Conservation (phyloP, 2,329 filamentous ascomycete genomes). For the Colletotrichum destructivum region DNA sequence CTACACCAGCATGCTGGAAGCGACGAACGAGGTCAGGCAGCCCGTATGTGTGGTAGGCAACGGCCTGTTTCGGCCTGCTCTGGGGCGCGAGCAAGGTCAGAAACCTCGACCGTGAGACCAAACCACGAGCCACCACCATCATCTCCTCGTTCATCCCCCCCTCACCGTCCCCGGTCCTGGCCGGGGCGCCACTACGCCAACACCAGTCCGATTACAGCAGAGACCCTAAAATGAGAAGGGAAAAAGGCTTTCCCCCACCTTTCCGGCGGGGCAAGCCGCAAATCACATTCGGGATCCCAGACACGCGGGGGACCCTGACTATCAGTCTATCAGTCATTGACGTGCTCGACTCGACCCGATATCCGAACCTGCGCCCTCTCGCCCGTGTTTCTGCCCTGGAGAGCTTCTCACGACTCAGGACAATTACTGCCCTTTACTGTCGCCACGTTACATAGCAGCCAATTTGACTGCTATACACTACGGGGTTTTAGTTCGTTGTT, state of each 20-base stretch:
- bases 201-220: constrained; percentile 10
- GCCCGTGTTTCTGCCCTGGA: neutral
- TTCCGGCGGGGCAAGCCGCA: constrained; percentile 37
- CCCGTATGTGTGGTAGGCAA: neutral
- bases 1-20: neutral
- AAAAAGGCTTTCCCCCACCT: constrained; percentile 17
- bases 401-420: neutral
- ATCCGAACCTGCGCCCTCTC: neutral
- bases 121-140: neutral
- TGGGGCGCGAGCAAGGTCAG: neutral
- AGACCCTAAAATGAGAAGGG: neutral
- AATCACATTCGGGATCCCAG: constrained; percentile 22
- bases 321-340: constrained; percentile 22
- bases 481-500: neutral
- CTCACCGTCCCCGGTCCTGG: neutral
- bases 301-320: constrained; percentile 30
- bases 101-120: neutral
- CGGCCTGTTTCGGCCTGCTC: neutral
- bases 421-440: neutral
- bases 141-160: neutral
- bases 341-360: constrained; percentile 33
- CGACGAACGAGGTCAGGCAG: neutral
- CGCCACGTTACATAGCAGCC: neutral
- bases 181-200: neutral
- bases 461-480: too few relatives aligned